These are phyloP conservation scores for Ziziphus jujuba DNA, from an alignment of 306 rosid species.

Conservation along the genomic window DNA sequence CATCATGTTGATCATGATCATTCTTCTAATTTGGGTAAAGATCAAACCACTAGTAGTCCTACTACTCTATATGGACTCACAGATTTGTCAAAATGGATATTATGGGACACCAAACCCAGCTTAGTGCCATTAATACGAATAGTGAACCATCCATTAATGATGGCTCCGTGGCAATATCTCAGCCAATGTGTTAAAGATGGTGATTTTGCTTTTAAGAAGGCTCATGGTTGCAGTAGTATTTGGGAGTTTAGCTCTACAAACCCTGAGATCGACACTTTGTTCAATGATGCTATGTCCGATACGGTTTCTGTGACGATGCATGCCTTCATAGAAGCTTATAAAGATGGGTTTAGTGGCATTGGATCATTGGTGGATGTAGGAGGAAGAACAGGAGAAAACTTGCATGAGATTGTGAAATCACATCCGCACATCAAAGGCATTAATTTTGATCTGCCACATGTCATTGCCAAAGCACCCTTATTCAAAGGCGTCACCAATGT, in stretches of 20 bases:
- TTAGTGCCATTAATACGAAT: conserved; percentile 1
- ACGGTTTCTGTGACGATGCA: neutral
- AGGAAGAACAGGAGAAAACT: conserved; percentile 14
- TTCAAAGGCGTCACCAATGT: conserved; percentile 20
- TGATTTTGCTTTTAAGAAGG: conserved; percentile 18
- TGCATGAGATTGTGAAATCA: conserved; percentile 12
- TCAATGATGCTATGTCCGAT: conserved; percentile 26
- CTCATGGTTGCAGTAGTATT: conserved; percentile 7
- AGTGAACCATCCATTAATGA: conserved; percentile 3
- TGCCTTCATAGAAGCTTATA: neutral
- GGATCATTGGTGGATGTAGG: conserved; percentile 27
- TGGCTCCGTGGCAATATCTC: conserved; percentile 18
- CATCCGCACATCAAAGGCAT: conserved; percentile 22
- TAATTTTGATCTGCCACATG: conserved; percentile 35
- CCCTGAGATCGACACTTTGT: conserved; percentile 10
- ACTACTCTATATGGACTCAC: conserved; percentile 6
- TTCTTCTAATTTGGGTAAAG: too few relatives aligned
- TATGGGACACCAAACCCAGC: conserved; percentile 11
- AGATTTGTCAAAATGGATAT: conserved; percentile 15
- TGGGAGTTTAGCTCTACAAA: conserved; percentile 24
- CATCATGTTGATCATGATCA: conserved; percentile 3
- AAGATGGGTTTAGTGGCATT: conserved; percentile 16
- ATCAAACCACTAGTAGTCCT: too few relatives aligned
- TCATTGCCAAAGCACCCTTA: conserved; percentile 1
- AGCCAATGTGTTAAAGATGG: conserved; percentile 30